Percentiles rank a stretch among this genome's conserved stretches.
Conservation (phyloP, 1,139 yeast species). For the Suhomyces wounanorum region DNA sequence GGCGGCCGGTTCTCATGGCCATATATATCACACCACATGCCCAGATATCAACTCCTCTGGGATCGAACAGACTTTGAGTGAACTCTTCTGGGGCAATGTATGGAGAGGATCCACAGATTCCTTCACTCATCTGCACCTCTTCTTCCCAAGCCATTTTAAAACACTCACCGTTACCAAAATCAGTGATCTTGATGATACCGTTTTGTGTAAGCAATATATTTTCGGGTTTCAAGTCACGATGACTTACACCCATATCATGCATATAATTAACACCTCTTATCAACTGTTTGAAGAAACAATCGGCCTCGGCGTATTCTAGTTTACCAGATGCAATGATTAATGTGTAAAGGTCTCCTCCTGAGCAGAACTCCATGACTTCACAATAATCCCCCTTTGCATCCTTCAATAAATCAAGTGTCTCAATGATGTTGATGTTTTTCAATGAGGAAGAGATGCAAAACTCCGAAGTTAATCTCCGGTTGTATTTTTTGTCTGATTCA, state of each 20-base stretch:
- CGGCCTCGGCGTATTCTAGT: slow-evolving; percentile 85
- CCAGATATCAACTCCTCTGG: slow-evolving; percentile 93
- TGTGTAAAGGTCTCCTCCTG: slow-evolving; percentile 92
- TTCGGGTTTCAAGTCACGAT: slow-evolving; percentile 94
- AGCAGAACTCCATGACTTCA: slow-evolving; percentile 95
- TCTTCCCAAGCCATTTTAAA: slow-evolving; percentile 97
- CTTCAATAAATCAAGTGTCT: slow-evolving; percentile 81
- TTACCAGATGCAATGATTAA: slow-evolving; percentile 82
- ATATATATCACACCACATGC: slow-evolving; percentile 94
- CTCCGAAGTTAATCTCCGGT: slow-evolving; percentile 47
- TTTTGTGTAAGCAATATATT: slow-evolving; percentile 76
- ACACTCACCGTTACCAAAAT: slow-evolving; percentile 95
- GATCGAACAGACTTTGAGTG: slow-evolving; percentile 73
- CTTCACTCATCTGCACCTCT: slow-evolving; percentile 78
- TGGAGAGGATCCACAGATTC: slow-evolving; percentile 87
- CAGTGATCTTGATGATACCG: slow-evolving; percentile 86
- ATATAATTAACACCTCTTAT: slow-evolving; percentile 89
- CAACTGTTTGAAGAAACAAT: slow-evolving; percentile 91
- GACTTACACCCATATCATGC: slow-evolving; percentile 98
- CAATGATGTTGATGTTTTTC: slow-evolving; percentile 61
- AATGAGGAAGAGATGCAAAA: slow-evolving; percentile 53
- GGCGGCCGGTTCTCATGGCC: slow-evolving; percentile 98
- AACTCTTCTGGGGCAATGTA: slow-evolving; percentile 97
- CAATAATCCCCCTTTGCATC: slow-evolving; percentile 93
- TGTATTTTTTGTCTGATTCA: slow-evolving; percentile 48